A percentile compares a stretch with the other conserved stretches of the same genome.
phyloP scores from a whole-genome alignment of 2,329 filamentous ascomycete genomes.

The Talaromyces verruculosus region DNA sequence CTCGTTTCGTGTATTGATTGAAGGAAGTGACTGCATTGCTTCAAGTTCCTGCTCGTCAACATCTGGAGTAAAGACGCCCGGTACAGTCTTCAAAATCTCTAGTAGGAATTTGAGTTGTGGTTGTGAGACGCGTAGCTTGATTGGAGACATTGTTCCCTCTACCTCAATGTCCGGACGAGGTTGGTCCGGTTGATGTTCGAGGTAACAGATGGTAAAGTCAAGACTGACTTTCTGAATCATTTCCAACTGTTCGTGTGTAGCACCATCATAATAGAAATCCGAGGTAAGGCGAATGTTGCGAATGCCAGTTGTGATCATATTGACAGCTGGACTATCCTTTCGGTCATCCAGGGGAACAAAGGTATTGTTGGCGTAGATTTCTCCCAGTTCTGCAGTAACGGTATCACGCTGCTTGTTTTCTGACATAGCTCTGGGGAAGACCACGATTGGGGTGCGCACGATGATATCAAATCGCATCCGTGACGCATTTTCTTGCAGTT shows the following conservation, averaged over 20 bases:
- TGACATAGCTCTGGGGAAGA: slow-evolving; percentile 79
- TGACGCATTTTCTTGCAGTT: slow-evolving; percentile 85
- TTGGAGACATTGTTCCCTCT: slow-evolving; percentile 85
- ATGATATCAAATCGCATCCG: slow-evolving; percentile 93
- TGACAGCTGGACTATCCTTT: slow-evolving; percentile 70
- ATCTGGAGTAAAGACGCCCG: slow-evolving; percentile 79
- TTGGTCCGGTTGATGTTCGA: slow-evolving; percentile 74
- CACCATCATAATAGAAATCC: slow-evolving; percentile 74
- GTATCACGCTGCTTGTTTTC: slow-evolving; percentile 73
- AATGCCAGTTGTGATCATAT: slow-evolving; percentile 87
- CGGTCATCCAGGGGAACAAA: slow-evolving; percentile 83
- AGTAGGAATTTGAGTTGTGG: slow-evolving; percentile 87
- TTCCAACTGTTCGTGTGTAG: slow-evolving; percentile 78
- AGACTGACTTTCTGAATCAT: slow-evolving; percentile 97
- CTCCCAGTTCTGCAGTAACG: slow-evolving; percentile 88
- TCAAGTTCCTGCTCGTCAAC: slow-evolving; percentile 69
- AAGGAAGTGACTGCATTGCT: slow-evolving; percentile 70
- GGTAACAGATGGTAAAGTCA: slow-evolving; percentile 86
- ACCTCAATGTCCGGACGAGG: slow-evolving; percentile 90
- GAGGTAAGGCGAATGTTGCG: slow-evolving; percentile 90
- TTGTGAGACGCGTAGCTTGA: slow-evolving; percentile 86
- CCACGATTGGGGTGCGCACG: slow-evolving; percentile 91
- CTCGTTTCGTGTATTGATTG: slow-evolving; percentile 52
- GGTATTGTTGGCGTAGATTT: slow-evolving; percentile 94
- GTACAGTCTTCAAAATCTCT: slow-evolving; percentile 83